Base-by-base conservation (phyloP, 192 early-diverging fungal genomes). In the Gaertneriomyces semiglobifer region DNA sequence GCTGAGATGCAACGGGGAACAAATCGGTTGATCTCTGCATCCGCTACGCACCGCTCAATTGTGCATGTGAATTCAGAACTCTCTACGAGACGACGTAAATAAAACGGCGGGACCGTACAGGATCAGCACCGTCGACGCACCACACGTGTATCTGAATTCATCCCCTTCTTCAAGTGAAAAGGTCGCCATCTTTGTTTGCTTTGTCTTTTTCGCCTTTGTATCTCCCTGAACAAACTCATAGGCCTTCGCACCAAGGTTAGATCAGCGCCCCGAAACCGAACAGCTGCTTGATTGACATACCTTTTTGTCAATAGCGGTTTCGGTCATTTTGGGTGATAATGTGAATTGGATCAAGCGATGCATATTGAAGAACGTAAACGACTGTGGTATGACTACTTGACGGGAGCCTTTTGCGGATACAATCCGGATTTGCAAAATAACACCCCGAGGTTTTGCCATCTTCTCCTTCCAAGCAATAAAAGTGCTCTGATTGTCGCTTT, bases 361-460 rank as follows among this genome's bases (percentile, higher is more conserved):
- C 50, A 65, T n/a, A 38, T 65, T 65, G 51, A 48, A 65, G 63
- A 65, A 65, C 9, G 42, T 54, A 39, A 65, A 65, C 6, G 8
- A 40, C 9, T 53, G 39, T 8, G 63, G 63, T 6, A 65, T 25
- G 7, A 65, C 52, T 7, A 65, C 20, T 6, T 48, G 52, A 12
- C 47, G 33, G 20, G 19, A 38, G 43, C 61, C 61, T 8, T 25
- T 46, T 6, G 45, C 4, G 44, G 16, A 46, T 9, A 20, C 6
- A 6, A 53, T 53, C 11, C 14, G 14, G 42, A 65, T 39, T 54
- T 65, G 50, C 8, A 65, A 53, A 9, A 65, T 18, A 6, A 38
- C 9, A n/a, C 63, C 63, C 33, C 44, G 25, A 46, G 44, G 41
- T 40, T 65, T 65, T 2, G 63, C 45, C 63, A 65, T 65, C 39